These are phyloP conservation scores for Histomonas meleagridis DNA, from an alignment of 208 protist species.

Conservation along the genomic window DNA sequence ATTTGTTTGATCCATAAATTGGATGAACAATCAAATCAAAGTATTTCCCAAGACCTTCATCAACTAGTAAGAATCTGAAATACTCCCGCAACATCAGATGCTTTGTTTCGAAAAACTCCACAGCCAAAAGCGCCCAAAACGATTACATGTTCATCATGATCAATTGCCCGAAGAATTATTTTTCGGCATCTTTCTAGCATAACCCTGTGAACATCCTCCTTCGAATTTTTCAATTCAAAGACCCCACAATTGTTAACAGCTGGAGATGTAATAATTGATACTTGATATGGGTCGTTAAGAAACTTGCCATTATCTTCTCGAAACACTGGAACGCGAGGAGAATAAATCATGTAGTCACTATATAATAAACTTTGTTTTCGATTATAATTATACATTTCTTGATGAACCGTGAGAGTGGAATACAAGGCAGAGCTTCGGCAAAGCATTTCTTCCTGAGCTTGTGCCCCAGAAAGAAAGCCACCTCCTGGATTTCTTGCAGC, in stretches of 20 bases:
- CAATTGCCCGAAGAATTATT: not conserved
- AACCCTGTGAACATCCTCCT: not conserved
- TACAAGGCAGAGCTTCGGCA: not conserved
- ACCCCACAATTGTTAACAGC: not conserved
- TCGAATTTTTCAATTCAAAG: too few relatives aligned
- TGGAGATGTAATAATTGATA: not conserved
- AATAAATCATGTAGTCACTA: constrained; percentile 28
- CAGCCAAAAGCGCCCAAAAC: constrained; percentile 13
- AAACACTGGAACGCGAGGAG: not conserved
- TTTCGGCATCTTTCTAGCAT: not conserved
- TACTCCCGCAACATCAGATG: constrained; percentile 7
- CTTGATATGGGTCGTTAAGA: not conserved
- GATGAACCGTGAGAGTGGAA: not conserved
- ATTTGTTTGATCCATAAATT: too few relatives aligned
- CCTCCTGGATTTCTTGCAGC: not conserved
- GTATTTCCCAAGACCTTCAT: not conserved
- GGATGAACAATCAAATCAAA: not conserved
- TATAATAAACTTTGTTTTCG: not conserved
- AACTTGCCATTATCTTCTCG: not conserved
- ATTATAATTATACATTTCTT: constrained; percentile 5
- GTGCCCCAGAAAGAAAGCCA: not conserved
- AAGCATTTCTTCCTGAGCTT: not conserved
- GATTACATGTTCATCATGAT: not conserved
- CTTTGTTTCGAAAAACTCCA: not conserved
- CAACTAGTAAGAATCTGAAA: not conserved